These are phyloP conservation scores for Raffaelea ambrosiae DNA, from an alignment of 2,329 filamentous ascomycete genomes.

Conservation along the genomic window DNA sequence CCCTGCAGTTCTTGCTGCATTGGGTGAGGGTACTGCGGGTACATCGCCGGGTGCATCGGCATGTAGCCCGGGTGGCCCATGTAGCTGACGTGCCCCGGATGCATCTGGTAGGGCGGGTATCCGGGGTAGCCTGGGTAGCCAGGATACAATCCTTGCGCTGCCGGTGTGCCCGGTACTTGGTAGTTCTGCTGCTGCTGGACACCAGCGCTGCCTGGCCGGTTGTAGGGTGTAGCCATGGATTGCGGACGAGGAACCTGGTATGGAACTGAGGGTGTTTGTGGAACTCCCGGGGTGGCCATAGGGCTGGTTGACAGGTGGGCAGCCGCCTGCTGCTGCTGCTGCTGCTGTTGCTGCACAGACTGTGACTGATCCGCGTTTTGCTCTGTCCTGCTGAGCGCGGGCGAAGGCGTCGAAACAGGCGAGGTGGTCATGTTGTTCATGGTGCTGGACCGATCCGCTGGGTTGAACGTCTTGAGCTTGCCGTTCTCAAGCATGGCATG, in stretches of 20 bases:
- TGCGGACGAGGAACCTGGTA: constrained; percentile 33
- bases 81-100: constrained; percentile 5
- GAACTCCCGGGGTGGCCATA: background rate
- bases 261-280: constrained; percentile 19
- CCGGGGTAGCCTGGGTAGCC: constrained; percentile 2
- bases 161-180: constrained; percentile 4
- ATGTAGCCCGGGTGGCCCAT: constrained; percentile 9
- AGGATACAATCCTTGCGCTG: background rate
- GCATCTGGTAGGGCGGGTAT: constrained; percentile 2
- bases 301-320: constrained; percentile 6
- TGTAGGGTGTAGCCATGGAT: constrained; percentile 22
- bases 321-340: constrained; percentile 9
- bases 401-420: constrained; percentile 12
- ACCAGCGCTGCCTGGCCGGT: constrained; percentile 20
- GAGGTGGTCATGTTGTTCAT: constrained; percentile 6
- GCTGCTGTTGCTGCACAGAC: constrained; percentile 14
- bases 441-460: constrained; percentile 36
- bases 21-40: constrained; percentile 9
- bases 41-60: constrained; percentile 10
- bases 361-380: constrained; percentile 11
- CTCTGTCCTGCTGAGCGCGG: constrained; percentile 3
- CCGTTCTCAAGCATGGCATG: constrained; percentile 61
- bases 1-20: constrained; percentile 30
- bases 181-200: constrained; percentile 17
- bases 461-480: constrained; percentile 50